Percentiles rank a stretch among this genome's conserved stretches.
phyloP scores from a whole-genome alignment of 2,329 filamentous ascomycete genomes.

The Xylariaceae sp. region DNA sequence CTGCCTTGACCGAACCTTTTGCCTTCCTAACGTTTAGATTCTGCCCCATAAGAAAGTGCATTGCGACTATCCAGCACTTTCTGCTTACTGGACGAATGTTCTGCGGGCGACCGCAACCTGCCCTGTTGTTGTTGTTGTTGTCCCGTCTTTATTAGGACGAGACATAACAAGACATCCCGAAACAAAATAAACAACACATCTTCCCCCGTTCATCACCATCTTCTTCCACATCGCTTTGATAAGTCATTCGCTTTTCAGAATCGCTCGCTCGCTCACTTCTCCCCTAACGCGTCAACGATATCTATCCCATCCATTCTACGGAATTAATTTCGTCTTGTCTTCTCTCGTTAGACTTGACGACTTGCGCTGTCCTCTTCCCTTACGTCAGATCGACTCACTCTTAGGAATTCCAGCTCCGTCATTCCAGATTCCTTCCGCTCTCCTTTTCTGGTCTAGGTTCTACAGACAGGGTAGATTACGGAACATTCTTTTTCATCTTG shows the following conservation, averaged over 20 bases:
- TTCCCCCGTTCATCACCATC: background rate
- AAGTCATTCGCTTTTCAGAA: background rate
- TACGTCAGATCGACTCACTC: slow-evolving; percentile 18
- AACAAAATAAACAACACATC: background rate
- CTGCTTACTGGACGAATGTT: background rate
- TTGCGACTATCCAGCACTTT: background rate
- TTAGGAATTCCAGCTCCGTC: slow-evolving; percentile 8
- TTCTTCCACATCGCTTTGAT: background rate
- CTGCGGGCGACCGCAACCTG: background rate
- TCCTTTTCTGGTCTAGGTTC: slow-evolving; percentile 1
- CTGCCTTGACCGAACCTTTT: background rate
- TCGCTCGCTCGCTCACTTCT: background rate
- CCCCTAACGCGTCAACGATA: slow-evolving; percentile 2
- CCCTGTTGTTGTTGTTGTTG: background rate
- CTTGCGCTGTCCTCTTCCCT: slow-evolving; percentile 4
- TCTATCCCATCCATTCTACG: slow-evolving; percentile 1
- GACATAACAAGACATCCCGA: background rate
- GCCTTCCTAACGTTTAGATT: background rate
- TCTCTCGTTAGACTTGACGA: background rate
- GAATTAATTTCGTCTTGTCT: background rate
- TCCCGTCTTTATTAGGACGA: background rate
- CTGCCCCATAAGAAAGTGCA: background rate
- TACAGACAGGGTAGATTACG: background rate
- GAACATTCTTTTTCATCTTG: slow-evolving; percentile 7
- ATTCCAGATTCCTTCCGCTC: background rate